Evolutionary conservation across 2,329 filamentous ascomycete species (phyloP), one percentile per base, ranked within the genome.

Genomic region (Diaporthe destruens): DNA sequence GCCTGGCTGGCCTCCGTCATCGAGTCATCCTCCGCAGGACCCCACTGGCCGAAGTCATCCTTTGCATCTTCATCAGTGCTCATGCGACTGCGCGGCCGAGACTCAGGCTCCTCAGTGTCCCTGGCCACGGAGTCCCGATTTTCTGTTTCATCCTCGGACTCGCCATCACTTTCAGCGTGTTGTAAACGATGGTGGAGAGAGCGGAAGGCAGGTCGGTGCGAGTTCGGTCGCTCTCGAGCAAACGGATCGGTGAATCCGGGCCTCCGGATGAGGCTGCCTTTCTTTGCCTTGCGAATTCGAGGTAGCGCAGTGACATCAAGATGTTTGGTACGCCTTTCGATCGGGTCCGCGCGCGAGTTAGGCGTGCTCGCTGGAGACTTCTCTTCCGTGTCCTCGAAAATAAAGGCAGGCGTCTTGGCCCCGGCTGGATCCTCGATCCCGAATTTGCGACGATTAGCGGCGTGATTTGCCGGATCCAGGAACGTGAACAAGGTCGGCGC

Each of bases 31-130:
- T 92, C 90, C 5, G 80, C 82, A 1, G 83, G 84, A 42, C 84
- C 86, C 82, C 86, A 86, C 0, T 81, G 81, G 2, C 79, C 82
- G 68, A 85, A 84, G 4, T 86, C 86, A 66, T 89, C 86, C 76
- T 87, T 87, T 63, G 82, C 82, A 71, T 89, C 87, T 66, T 91
- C 89, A 72, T 92, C 89, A 1, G 87, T 87, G 78, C 88, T 90
- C 86, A 91, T 88, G 54, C 93, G 94, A 81, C 94, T 98, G 56
- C 91, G 90, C 63, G 93, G 93, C 54, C 93, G 90, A 75, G 94
- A 97, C 74, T 96, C 95, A 44, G 91, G 91, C 76, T 96, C 95
- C 79, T 97, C 95, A 0, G 94, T 97, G 79, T 95, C 94, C 57
- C 92, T 88, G 16, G 89, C 90, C 63, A 91, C 82, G 16, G 92